Base-by-base conservation (phyloP, 108 stramenopile species). In the Discostella stelligeroides region DNA sequence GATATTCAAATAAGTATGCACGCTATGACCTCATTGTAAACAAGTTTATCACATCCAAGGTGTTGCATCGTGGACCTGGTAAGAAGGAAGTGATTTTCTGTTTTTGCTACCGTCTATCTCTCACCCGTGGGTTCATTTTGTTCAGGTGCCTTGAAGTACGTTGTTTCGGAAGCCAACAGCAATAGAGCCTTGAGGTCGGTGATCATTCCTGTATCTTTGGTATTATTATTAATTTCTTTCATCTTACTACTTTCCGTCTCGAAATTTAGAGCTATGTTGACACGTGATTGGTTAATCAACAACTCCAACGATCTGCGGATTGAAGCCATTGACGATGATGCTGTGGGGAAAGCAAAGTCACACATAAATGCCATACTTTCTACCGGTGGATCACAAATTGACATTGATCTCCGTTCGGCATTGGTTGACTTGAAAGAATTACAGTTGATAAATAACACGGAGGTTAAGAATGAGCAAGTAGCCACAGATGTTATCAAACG, bases 11-110 rank as follows among this genome's bases (percentile, higher is more conserved):
- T 63, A 91, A 88, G 57, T 73, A 87, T 68, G 93, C 93, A 24
- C 61, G 93, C 8, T 95, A 95, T 54, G 89, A 95, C 60, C 61
- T 95, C 60, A 49, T 95, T 18, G 93, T 95, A 25, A 92, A 95
- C 49, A 92, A 74, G 25, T 95, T 95, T 37, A 68, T 95, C 28
- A 95, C 88, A 6, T 81, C 84, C 23, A 92, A 92, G 68, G 80
- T 95, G 7, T 77, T 85, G 0, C 86, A 88, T 67, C 87, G 89
- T 9, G 64, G 69, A 14, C 34, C 47, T 11, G 69, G 55, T 56
- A 37, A 14, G 55, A 56, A 28, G 13, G 28, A 56, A 12, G 4
- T 25, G 7, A 11, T 55, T 0, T n/a, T 49, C 48, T 23, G 1
- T 49, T 7, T 53, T 12, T 1, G 21, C 18, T 53, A 23, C 25